These are phyloP conservation scores for Ailanthus altissimus DNA, from an alignment of 345 rosid genomes.

Conservation along the genomic window DNA sequence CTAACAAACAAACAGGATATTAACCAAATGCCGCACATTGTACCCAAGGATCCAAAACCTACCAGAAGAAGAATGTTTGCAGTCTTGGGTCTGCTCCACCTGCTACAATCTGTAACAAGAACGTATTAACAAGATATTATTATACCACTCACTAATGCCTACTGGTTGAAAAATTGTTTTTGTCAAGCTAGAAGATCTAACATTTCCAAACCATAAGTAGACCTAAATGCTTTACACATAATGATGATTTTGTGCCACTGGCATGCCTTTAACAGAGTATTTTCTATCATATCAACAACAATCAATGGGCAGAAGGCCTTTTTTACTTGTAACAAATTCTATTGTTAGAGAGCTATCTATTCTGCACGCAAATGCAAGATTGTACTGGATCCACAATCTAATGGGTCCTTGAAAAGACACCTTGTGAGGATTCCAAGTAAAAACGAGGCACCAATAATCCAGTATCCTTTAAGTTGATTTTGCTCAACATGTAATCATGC, in stretches of 20 bases:
- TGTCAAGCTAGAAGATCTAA: not conserved
- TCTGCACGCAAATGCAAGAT: conserved; percentile 2
- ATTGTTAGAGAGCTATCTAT: not conserved
- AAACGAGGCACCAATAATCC: not conserved
- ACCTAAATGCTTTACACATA: not conserved
- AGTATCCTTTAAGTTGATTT: conserved; percentile 9
- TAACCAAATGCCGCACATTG: conserved; percentile 22
- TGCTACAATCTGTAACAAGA: conserved; percentile 52
- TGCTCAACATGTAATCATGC: not conserved
- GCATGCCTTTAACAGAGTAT: too few relatives aligned
- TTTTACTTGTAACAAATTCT: not conserved
- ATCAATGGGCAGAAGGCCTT: not conserved
- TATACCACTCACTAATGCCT: conserved; percentile 14
- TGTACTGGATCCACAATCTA: not conserved
- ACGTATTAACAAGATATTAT: conserved; percentile 20
- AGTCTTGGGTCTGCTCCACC: conserved; percentile 54
- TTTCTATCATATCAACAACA: not conserved
- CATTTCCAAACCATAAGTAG: not conserved
- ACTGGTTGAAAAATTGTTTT: not conserved
- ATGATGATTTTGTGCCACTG: not conserved
- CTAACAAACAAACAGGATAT: conserved; percentile 12
- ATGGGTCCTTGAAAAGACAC: not conserved
- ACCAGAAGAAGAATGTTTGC: conserved; percentile 72
- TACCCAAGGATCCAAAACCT: conserved; percentile 29
- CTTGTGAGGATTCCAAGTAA: not conserved